Conservation (phyloP, 306 rosid genomes). For the Cicer chorassanicum region DNA sequence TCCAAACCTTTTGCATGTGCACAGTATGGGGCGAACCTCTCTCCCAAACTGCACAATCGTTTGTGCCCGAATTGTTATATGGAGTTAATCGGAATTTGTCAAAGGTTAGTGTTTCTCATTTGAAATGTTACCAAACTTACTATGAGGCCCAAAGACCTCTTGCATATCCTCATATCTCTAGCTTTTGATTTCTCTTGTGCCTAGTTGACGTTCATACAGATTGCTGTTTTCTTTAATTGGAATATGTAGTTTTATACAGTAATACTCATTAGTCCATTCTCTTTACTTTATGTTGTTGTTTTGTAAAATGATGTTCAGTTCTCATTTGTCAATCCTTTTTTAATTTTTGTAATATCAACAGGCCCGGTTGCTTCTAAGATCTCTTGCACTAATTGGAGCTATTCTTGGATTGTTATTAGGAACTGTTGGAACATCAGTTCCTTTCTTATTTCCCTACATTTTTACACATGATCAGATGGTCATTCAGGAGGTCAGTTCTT, state of each 20-base stretch:
- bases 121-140: constrained; percentile 26
- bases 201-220: constrained; percentile 18
- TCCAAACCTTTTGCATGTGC: constrained; percentile 78
- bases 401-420: constrained; percentile 71
- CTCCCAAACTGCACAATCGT: constrained; percentile 94
- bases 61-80: constrained; percentile 83
- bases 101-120: constrained; percentile 65
- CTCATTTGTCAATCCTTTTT: constrained; percentile 23
- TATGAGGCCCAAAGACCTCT: constrained; percentile 21
- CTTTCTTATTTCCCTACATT: constrained; percentile 76
- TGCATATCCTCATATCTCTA: background rate
- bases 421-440: constrained; percentile 73
- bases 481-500: constrained; percentile 71
- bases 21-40: constrained; percentile 98
- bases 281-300: background rate
- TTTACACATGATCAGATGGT: constrained; percentile 80
- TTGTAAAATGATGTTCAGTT: constrained; percentile 9
- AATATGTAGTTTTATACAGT: constrained; percentile 22
- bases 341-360: constrained; percentile 48
- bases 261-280: background rate
- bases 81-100: constrained; percentile 70
- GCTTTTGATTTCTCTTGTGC: constrained; percentile 3
- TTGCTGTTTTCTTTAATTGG: constrained; percentile 1
- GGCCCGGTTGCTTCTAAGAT: constrained; percentile 79
- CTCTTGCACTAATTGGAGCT: constrained; percentile 75